Conservation (phyloP, 2,329 filamentous ascomycete species). For the Neobulgaria alba region DNA sequence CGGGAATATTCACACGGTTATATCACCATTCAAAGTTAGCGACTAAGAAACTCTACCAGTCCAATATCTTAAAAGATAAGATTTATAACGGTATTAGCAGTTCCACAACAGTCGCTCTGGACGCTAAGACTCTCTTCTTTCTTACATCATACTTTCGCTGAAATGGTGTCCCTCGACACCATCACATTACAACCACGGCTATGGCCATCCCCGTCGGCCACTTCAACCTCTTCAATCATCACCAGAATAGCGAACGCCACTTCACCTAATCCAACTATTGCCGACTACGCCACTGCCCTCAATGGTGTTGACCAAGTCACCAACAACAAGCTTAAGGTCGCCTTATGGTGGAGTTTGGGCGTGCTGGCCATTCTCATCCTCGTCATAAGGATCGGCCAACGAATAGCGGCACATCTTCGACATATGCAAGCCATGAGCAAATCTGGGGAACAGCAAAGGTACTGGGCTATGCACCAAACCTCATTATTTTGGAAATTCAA, state of each 20-base stretch:
- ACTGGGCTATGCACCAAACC: constrained; percentile 50
- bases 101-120: too few relatives aligned
- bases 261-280: constrained; percentile 39
- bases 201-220: too few relatives aligned
- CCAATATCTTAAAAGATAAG: too few relatives aligned
- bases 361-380: constrained; percentile 46
- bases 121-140: too few relatives aligned
- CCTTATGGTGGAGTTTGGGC: constrained; percentile 53
- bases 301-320: constrained; percentile 51
- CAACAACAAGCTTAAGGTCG: constrained; percentile 49
- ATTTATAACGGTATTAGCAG: too few relatives aligned
- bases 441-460: constrained; percentile 43
- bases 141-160: constrained; percentile 2
- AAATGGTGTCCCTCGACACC: too few relatives aligned
- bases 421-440: constrained; percentile 51
- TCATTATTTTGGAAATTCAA: constrained; percentile 54
- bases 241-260: constrained; percentile 11
- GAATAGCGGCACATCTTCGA: constrained; percentile 47
- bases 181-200: too few relatives aligned
- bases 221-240: not conserved
- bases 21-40: too few relatives aligned
- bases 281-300: constrained; percentile 46
- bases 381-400: constrained; percentile 43
- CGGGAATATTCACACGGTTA: too few relatives aligned
- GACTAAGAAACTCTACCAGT: too few relatives aligned